Base-by-base conservation (phyloP, 768 basidiomycete species). In the Coprinopsis sp. region DNA sequence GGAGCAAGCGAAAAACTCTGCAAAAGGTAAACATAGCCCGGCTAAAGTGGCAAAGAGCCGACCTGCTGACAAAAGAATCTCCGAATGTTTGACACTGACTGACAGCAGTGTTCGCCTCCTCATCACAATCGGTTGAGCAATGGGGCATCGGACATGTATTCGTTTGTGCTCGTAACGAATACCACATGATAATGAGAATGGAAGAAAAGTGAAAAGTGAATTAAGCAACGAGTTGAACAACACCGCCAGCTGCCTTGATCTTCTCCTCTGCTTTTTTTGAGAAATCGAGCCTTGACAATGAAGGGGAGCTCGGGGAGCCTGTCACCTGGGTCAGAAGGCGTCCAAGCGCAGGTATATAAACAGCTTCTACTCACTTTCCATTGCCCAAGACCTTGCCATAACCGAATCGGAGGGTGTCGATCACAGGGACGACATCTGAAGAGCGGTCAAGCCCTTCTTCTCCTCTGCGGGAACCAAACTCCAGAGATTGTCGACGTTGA, bases 401-500 rank as follows among this genome's bases (percentile, higher is more conserved):
- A 33, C 92, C 92, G 62, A 80, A 79, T 52, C 67, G 69, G 51
- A 89, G 77, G 34, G 79, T 88, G 72, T 99, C 93, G 56, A 99
- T 90, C 37, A 99, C 94, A 33, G 96, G 96, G 18, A 97, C 96
- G 58, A 92, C 72, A 47, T 89, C 80, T 27, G 87, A 91, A 53
- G 70, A 58, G 81, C 81, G 16, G 74, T 84, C 63, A 92, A 63
- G 28, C 75, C 82, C 71, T 80, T 70, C 79, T 87, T 90, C 77
- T 94, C 82, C 63, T 78, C 85, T 43, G 72, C 81, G 29, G 92
- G 90, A 23, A 96, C 86, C 61, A 96, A 85, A 53, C 81, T 78
- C 91, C 91, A 91, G 44, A 95, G 79, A 75, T 94, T 94, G 81
- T 98, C 96, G 68, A 98, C 84, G 76, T 99, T 99, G 85, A 99